Evolutionary conservation across 441 rosid species (phyloP), one percentile per base, ranked within the genome.

Genomic region (Theobroma grandiflorum): DNA sequence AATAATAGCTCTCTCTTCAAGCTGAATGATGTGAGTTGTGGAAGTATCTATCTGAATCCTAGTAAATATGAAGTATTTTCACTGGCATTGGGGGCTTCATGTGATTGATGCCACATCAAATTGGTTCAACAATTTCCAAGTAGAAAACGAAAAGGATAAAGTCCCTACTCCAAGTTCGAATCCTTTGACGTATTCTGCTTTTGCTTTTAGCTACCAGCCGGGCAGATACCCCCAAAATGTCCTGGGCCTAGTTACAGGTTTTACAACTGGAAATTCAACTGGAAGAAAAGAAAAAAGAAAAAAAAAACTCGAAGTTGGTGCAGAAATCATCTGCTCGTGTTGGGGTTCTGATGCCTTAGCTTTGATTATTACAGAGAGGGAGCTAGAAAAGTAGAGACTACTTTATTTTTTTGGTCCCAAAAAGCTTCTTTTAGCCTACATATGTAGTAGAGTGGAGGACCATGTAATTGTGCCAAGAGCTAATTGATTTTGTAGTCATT

Each of bases 181-280:
- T 53, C 18, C 50, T 53, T 75, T 45, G 59, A 62, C 78, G 47
- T 63, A 62, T 62, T 57, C 50, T 42, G 70, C 6, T 35, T 47
- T 62, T 63, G 78, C 71, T 75, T 75, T 62, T n/a, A 47, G 71
- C 78, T 75, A 75, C 33, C 31, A 43, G 78, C 71, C 58, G 40
- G 2, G 18, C 26, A 45, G 78, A 62, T 43, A 62, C 45, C 18
- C 78, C 71, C 70, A 75, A 75, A 45, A 75, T 47, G 43, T 75
- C 40, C 55, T 75, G 70, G 40, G 14, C 81, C 52, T 20, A 6
- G 49, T 72, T 22, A 16, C 76, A 68, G 75, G 20, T 35, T 59
- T 47, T 66, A 67, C 35, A 38, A 50, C 75, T 57, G 77, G 38
- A 53, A 43, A 11, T n/a, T 67, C n/a, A 42, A 26, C 37, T 10